Conservation (phyloP, 2,329 filamentous ascomycete species). For the Grosmannia clavigera region DNA sequence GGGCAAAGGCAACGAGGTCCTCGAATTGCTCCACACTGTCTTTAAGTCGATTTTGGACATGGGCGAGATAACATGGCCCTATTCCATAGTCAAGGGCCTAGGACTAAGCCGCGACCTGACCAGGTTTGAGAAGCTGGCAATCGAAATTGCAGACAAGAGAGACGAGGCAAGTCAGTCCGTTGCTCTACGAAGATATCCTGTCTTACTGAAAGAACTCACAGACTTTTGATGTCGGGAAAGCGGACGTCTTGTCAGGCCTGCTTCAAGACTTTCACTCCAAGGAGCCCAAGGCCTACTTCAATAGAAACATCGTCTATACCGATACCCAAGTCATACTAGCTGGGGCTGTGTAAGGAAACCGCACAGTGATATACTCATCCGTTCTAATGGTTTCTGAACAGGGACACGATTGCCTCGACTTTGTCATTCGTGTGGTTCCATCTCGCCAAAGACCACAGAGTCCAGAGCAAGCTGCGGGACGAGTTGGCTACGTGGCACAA, state of each 20-base stretch:
- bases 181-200: not conserved
- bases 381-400: not conserved
- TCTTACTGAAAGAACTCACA: not conserved
- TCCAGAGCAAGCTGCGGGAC: not conserved
- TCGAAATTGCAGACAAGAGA: not conserved
- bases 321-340: not conserved
- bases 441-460: not conserved
- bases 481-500: not conserved
- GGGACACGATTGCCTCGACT: not conserved
- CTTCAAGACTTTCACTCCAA: not conserved
- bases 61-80: not conserved
- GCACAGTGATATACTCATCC: not conserved
- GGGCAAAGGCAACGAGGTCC: not conserved
- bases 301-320: not conserved
- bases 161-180: not conserved
- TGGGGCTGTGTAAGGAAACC: not conserved
- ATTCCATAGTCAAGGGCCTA: not conserved
- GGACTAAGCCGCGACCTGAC: not conserved
- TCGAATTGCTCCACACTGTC: not conserved
- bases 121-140: not conserved
- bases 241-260: not conserved
- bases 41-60: not conserved
- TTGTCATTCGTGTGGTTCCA: not conserved
- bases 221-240: not conserved
- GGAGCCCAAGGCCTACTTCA: not conserved